phyloP scores from a whole-genome alignment of 306 rosid species.

The Cicer cuneatum region DNA sequence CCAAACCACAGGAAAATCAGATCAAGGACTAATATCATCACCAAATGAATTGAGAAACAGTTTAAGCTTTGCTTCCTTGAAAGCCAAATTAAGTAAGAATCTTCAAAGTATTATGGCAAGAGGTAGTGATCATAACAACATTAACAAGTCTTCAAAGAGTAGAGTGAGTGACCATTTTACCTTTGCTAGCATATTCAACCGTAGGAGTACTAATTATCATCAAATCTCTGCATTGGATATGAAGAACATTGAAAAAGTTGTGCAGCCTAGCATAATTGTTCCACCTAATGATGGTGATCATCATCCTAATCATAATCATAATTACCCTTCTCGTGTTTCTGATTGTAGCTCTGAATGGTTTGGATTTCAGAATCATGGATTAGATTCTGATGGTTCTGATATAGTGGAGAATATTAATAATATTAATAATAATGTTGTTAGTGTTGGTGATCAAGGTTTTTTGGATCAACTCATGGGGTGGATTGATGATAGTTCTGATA shows the following conservation, averaged over 20 bases:
- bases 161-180: conserved; percentile 90
- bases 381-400: conserved; percentile 64
- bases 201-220: conserved; percentile 47
- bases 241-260: conserved; percentile 61
- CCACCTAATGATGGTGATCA: conserved; percentile 49
- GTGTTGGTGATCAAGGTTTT: conserved; percentile 59
- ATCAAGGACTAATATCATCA: conserved; percentile 3
- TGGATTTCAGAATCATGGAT: conserved; percentile 55
- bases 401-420: conserved; percentile 45
- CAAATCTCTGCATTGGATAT: conserved; percentile 54
- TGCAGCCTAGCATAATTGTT: conserved; percentile 88
- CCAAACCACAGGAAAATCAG: not conserved
- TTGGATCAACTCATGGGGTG: conserved; percentile 70
- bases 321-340: conserved; percentile 48
- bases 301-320: not conserved
- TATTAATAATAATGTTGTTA: not conserved
- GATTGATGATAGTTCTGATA: conserved; percentile 60
- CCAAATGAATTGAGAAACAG: conserved; percentile 51
- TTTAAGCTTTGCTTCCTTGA: conserved; percentile 72
- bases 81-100: conserved; percentile 78
- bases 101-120: conserved; percentile 79
- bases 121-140: conserved; percentile 55
- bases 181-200: conserved; percentile 79
- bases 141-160: conserved; percentile 63
- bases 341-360: conserved; percentile 69